Conservation (phyloP, 2,329 filamentous ascomycete species). For the Colletotrichum ledebouriae region DNA sequence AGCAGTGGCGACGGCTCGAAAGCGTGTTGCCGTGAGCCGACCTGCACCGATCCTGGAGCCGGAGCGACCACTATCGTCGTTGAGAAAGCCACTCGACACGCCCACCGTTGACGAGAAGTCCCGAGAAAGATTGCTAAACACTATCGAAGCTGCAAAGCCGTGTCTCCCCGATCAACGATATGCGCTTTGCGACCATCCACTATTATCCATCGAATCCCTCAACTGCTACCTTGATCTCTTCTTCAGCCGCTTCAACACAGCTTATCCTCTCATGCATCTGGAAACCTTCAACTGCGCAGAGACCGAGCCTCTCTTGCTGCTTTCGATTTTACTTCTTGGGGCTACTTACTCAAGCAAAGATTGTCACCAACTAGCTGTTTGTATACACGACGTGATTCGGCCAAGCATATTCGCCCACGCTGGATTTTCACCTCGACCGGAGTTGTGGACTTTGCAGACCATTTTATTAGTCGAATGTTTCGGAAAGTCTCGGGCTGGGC, state of each 20-base stretch:
- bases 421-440: slow-evolving; percentile 69
- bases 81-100: slow-evolving; percentile 41
- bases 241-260: slow-evolving; percentile 71
- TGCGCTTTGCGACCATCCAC: slow-evolving; percentile 62
- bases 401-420: slow-evolving; percentile 70
- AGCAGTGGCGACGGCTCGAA: not conserved
- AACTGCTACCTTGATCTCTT: slow-evolving; percentile 71
- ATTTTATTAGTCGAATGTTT: slow-evolving; percentile 75
- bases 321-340: slow-evolving; percentile 69
- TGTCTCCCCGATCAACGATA: slow-evolving; percentile 60
- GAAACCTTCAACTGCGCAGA: slow-evolving; percentile 66
- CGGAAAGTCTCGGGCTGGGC: slow-evolving; percentile 72
- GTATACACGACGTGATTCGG: slow-evolving; percentile 71
- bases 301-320: slow-evolving; percentile 65
- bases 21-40: not conserved
- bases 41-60: slow-evolving; percentile 12
- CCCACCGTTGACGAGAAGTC: slow-evolving; percentile 56
- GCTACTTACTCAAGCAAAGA: slow-evolving; percentile 72
- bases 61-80: slow-evolving; percentile 46
- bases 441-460: slow-evolving; percentile 72
- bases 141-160: slow-evolving; percentile 64
- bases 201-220: slow-evolving; percentile 64
- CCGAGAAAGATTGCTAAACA: slow-evolving; percentile 59
- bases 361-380: slow-evolving; percentile 71
- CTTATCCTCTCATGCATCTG: slow-evolving; percentile 71